Evolutionary conservation across 2,329 filamentous ascomycete species (phyloP).

Genomic region (Myriosclerotinia duriaeana): DNA sequence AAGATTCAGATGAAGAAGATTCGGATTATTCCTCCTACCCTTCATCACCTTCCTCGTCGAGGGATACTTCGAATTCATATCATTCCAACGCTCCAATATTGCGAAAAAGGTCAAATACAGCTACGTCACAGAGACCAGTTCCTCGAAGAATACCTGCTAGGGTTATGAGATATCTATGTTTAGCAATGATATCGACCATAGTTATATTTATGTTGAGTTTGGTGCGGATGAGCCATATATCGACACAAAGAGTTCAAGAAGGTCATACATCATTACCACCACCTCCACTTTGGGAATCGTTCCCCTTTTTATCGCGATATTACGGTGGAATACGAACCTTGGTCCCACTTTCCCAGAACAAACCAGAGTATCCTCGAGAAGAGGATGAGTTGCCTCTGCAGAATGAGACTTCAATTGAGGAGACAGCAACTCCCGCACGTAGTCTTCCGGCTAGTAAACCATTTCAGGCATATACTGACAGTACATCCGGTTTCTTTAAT

Average conservation of each 20-base stretch:
- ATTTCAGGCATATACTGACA: constrained; percentile 63
- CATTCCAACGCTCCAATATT: constrained; percentile 38
- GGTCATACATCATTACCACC: constrained; percentile 60
- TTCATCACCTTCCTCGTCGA: constrained; percentile 36
- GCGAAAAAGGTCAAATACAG: constrained; percentile 32
- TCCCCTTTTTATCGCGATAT: constrained; percentile 82
- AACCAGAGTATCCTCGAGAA: constrained; percentile 75
- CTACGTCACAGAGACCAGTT: constrained; percentile 25
- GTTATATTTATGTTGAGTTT: constrained; percentile 76
- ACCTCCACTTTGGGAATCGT: constrained; percentile 76
- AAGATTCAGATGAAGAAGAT: constrained; percentile 49
- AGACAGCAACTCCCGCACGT: constrained; percentile 42
- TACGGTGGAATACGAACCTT: constrained; percentile 82
- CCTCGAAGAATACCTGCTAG: constrained; percentile 58
- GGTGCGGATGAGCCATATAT: constrained; percentile 69
- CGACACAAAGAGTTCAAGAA: constrained; percentile 60
- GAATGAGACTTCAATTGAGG: constrained; percentile 40
- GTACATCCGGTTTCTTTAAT: constrained; percentile 50
- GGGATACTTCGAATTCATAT: constrained; percentile 39
- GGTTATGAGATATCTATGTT: constrained; percentile 75
- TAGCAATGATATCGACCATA: constrained; percentile 67
- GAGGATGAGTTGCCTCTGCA: constrained; percentile 57
- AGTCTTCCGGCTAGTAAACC: constrained; percentile 50
- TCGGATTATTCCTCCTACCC: constrained; percentile 43
- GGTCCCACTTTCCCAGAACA: constrained; percentile 62